Base-by-base conservation (phyloP, 345 rosid species). In the Syzygium aromaticum region DNA sequence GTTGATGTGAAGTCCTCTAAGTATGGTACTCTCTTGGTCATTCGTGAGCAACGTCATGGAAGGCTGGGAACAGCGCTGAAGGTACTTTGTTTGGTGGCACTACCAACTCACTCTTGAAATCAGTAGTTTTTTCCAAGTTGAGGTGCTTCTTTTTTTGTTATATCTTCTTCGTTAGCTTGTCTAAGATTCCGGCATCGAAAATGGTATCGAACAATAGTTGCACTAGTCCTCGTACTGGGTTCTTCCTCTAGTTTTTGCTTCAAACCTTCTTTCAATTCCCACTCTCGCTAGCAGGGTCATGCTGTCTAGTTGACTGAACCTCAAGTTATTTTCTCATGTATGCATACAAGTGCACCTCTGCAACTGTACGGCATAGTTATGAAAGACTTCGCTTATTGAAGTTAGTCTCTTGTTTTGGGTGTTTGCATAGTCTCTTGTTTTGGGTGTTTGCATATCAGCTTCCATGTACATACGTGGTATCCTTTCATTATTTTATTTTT, bases 21-120 rank as follows among this genome's bases (percentile, higher is more conserved):
- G 84, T 96, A 94, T 49, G 98, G 94, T 30, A 93, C 92, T 88
- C 95, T 98, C 86, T 86, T 87, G 77, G 98, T 98, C 87, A 86
- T 94, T 49, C 95, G 94, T 51, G 99, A 98, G 92, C 95, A 90
- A 90, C 93, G 96, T 7, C 85, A 64, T 82, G 94, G 94, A 52
- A 92, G 97, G 90, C 95, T 92, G 1, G 99, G 99, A 87, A 93
- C 95, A 11, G 99, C 99, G 4, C 91, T 98, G 85, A 98, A 98
- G 99, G 99, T 96, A 91, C 73, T 85, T 84, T 38, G n/a, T 13
- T 61, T 19, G 9, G 7, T 83, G 64, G 27, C 33, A 56, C 56
- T n/a, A 54, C 25, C 80, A 38, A 57, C 63, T 30, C 49, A 38
- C 46, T 21, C 40, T 38, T 19, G 64, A 84, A 52, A 28, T 84